Evolutionary conservation across 2,329 filamentous ascomycete genomes (phyloP), one percentile per base, ranked within the genome.

Genomic region (Hymenoscyphus albidus): DNA sequence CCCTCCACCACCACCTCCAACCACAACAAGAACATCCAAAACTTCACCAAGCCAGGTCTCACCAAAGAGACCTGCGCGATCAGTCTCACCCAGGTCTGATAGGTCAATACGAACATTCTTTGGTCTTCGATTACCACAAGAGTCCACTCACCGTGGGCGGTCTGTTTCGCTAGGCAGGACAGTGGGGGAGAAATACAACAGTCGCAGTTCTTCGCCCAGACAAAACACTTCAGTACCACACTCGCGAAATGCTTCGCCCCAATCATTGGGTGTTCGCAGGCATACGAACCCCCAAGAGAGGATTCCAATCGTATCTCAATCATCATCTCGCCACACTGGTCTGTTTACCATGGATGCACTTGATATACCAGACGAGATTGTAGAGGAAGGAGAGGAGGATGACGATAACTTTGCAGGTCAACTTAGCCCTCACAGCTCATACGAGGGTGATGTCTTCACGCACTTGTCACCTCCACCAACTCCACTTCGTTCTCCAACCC

Each of bases 361-460:
- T 13, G 68, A 81, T 31, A 81, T 82, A 27, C 79, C 80, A 1
- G 78, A 82, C 59, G 79, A 82, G 62, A 81, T 80, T 44, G 77
- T 74, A 7, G 83, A 84, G 62, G 81, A 82, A 61, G 68, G 51
- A 56, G 84, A 87, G 59, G 84, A 87, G 59, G 84, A 88, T 66
- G 85, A 88, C 69, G 83, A 86, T 68, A 87, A 87, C 75, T 88
- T 88, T 70, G 84, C 84, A n/a, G 81, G 79, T 57, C 65, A 71
- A 51, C 44, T 70, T 10, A 67, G 62, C 57, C 64, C 63, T 44
- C 58, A 67, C 6, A 68, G 68, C 0, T 61, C 71, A 32, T 62
- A 63, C 18, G 70, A 71, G 18, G 66, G 67, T 18, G 63, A 64
- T 2, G 61, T 68, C n/a, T 62, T 70, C n/a, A 75, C 72, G 13